Evolutionary conservation across 306 rosid genomes (phyloP).

Genomic region (Mimosa bimucronata): DNA sequence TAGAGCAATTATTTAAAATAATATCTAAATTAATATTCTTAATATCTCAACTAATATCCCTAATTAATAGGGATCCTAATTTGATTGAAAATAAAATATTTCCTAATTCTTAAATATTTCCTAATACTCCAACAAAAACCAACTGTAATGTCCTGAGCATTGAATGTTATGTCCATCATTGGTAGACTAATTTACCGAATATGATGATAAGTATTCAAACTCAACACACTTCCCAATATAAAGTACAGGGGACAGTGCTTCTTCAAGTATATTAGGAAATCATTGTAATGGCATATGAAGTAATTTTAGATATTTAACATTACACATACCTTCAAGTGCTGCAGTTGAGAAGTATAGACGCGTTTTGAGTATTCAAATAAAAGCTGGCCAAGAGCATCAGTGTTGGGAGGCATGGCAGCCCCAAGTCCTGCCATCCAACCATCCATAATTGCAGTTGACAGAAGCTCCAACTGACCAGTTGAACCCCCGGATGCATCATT

Average conservation of each 20-base stretch:
- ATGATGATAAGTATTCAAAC: constrained; percentile 13
- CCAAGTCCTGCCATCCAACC: constrained; percentile 99
- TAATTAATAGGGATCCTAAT: too few species aligned
- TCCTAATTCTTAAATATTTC: too few species aligned
- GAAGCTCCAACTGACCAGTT: constrained; percentile 98
- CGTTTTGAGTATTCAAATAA: constrained; percentile 86
- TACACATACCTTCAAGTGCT: constrained; percentile 84
- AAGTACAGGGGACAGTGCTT: neutral
- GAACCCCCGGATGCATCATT: constrained; percentile 78
- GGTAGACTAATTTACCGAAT: neutral
- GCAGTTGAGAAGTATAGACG: constrained; percentile 90
- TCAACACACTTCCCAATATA: neutral
- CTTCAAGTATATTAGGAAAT: constrained; percentile 24
- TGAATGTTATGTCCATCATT: constrained; percentile 10
- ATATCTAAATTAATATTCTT: too few species aligned
- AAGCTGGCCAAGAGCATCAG: constrained; percentile 98
- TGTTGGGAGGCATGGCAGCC: constrained; percentile 89
- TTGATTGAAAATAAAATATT: too few species aligned
- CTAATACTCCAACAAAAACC: too few species aligned
- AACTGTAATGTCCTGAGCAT: neutral
- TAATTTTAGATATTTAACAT: constrained; percentile 31
- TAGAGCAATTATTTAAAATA: too few species aligned
- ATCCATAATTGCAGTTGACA: constrained; percentile 99
- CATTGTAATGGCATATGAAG: constrained; percentile 6
- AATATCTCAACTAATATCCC: too few species aligned